Percentiles rank a stretch among this genome's conserved stretches.
Conservation (phyloP, 2,329 filamentous ascomycete genomes). For the Aurifilum marmelostoma region DNA sequence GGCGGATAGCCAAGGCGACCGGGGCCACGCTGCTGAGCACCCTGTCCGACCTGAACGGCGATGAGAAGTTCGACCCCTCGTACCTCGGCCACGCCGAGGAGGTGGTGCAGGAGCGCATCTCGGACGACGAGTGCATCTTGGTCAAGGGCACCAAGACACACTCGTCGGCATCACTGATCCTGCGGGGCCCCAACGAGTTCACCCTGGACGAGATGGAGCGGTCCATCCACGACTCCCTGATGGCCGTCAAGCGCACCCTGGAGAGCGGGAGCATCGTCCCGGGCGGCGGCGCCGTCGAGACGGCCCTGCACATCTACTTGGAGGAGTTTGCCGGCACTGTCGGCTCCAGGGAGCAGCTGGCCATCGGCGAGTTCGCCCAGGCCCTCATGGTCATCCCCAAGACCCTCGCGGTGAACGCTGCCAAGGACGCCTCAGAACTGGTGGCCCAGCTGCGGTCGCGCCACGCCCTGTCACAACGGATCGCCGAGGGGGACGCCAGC, state of each 20-base stretch:
- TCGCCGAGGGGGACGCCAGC: constrained; percentile 79
- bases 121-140: constrained; percentile 96
- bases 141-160: constrained; percentile 95
- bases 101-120: constrained; percentile 97
- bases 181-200: constrained; percentile 94
- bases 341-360: constrained; percentile 93
- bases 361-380: constrained; percentile 96
- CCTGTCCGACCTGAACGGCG: constrained; percentile 93
- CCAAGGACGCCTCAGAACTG: constrained; percentile 93
- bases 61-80: constrained; percentile 92
- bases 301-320: constrained; percentile 97
- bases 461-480: constrained; percentile 91
- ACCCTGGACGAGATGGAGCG: constrained; percentile 99
- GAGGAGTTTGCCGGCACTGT: constrained; percentile 98
- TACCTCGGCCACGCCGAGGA: constrained; percentile 91
- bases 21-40: constrained; percentile 92
- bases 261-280: constrained; percentile 97
- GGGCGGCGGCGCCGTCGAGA: constrained; percentile 94
- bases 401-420: constrained; percentile 94
- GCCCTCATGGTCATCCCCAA: constrained; percentile 93
- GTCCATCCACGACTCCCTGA: constrained; percentile 94
- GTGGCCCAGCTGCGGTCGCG: constrained; percentile 93
- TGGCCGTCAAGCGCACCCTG: constrained; percentile 93
- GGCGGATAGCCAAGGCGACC: constrained; percentile 93
- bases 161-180: constrained; percentile 92